Evolutionary conservation across 2,329 filamentous ascomycete genomes (phyloP), one percentile per base, ranked within the genome.

Genomic region (Hirsutella minnesotensis): DNA sequence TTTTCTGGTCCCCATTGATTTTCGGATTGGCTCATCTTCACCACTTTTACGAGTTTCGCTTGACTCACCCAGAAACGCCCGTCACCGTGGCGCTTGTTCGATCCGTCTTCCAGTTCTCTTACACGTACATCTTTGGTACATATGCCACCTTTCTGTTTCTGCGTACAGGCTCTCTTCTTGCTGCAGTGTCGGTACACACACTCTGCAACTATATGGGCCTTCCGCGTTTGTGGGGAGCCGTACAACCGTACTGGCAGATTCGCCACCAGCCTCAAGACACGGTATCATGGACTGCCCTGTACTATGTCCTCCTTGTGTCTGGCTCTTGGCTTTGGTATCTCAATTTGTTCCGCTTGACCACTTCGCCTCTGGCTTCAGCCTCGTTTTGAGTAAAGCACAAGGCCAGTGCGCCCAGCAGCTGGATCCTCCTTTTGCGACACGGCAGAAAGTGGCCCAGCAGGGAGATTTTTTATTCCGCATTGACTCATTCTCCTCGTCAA

Each of bases 171-270:
- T 94, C 83, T 39, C 64, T 96, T 33, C 71, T 81, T 34, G 81
- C 84, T 12, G 83, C 83, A 27, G 80, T 90, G 42, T 57, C 81
- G 18, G 81, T 86, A 5, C 92, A 98, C 57, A 74, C 78, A 9
- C 92, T 96, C 58, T 98, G 92, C 67, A 98, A 98, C 58, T 84
- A 77, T 67, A 85, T 89, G 73, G 92, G 92, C 8, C 67, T 96
- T 40, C 92, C 92, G 19, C 75, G 88, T 7, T 65, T 96, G 45
- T 94, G 85, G 80, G 90, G 92, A 1, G 69, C 75, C 9, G 77
- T 95, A 3, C 75, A 81, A 52, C 75, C 67, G 12, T 58, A 66
- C 42, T 69, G 66, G 66, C 44, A 16, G 33, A 9, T 18, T n/a
- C 15, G 33, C 33, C 33, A 5, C 15, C 13, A 35, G 9, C 16